phyloP scores from a whole-genome alignment of 148 eudicot genomes.

The Silene conica region DNA sequence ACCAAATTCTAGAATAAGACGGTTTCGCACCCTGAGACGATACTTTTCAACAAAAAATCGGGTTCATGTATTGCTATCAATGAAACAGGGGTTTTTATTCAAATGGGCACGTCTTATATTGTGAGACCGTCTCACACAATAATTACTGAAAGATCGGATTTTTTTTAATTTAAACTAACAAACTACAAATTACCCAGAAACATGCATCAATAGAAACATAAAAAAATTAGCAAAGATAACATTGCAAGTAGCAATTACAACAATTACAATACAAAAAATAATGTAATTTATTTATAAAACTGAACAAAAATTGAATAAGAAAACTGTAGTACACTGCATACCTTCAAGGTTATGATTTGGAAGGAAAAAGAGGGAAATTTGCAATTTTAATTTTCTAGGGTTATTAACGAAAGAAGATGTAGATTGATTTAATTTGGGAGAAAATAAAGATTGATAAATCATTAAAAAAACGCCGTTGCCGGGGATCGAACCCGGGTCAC shows the following conservation, averaged over 20 bases:
- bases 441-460: too few relatives aligned
- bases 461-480: conserved; percentile 62
- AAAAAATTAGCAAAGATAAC: neutral
- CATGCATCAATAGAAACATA: neutral
- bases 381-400: too few relatives aligned
- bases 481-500: conserved; percentile 99
- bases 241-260: neutral
- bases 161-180: neutral
- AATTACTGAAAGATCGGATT: neutral
- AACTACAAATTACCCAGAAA: neutral
- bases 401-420: too few relatives aligned
- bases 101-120: too few relatives aligned
- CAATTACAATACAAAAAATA: neutral
- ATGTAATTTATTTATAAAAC: neutral
- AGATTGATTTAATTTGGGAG: neutral
- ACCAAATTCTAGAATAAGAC: too few relatives aligned
- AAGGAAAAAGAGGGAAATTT: too few relatives aligned
- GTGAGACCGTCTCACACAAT: too few relatives aligned
- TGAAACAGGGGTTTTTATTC: too few relatives aligned
- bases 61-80: too few relatives aligned
- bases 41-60: too few relatives aligned
- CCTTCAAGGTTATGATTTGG: neutral
- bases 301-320: too few relatives aligned
- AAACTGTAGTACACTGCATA: neutral
- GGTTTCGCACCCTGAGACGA: too few relatives aligned